Evolutionary conservation across 2,329 filamentous ascomycete species (phyloP).

Genomic region (Cryphonectria parasitica): DNA sequence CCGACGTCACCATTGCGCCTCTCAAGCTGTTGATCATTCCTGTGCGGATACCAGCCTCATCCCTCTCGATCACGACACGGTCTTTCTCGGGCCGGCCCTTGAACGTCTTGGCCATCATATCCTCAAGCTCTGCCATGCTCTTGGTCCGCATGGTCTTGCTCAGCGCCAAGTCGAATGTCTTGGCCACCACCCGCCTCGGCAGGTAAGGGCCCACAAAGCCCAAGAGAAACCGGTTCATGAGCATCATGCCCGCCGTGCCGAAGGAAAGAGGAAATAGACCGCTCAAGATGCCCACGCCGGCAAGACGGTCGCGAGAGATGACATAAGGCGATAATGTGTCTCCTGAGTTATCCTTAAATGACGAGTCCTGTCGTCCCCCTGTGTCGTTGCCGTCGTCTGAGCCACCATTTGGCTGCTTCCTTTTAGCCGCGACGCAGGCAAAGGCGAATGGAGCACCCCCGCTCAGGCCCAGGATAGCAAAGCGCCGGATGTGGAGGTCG

Average conservation of each 20-base stretch:
- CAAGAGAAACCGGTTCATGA: conserved; percentile 27
- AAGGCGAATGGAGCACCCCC: conserved; percentile 36
- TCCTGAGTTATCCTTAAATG: background rate
- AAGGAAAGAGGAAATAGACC: conserved; percentile 31
- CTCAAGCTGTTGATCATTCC: conserved; percentile 22
- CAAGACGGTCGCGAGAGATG: conserved; percentile 30
- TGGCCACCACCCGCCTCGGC: conserved; percentile 25
- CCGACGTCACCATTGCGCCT: conserved; percentile 19
- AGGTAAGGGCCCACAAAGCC: conserved; percentile 28
- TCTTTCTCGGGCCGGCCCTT: conserved; percentile 2
- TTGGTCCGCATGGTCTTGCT: background rate
- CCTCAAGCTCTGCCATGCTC: background rate
- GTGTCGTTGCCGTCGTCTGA: background rate
- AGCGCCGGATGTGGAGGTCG: conserved; percentile 32
- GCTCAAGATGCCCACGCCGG: conserved; percentile 29
- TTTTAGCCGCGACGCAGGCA: conserved; percentile 29
- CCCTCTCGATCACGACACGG: conserved; percentile 14
- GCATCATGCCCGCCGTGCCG: conserved; percentile 33
- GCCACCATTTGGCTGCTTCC: background rate
- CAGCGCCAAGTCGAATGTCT: background rate
- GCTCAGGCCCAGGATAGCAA: conserved; percentile 36
- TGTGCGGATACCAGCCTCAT: conserved; percentile 14
- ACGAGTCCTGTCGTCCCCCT: background rate
- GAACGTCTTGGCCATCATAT: background rate
- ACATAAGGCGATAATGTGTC: background rate